Evolutionary conservation across 108 stramenopile species (phyloP).

Genomic region (Seminavis robusta): DNA sequence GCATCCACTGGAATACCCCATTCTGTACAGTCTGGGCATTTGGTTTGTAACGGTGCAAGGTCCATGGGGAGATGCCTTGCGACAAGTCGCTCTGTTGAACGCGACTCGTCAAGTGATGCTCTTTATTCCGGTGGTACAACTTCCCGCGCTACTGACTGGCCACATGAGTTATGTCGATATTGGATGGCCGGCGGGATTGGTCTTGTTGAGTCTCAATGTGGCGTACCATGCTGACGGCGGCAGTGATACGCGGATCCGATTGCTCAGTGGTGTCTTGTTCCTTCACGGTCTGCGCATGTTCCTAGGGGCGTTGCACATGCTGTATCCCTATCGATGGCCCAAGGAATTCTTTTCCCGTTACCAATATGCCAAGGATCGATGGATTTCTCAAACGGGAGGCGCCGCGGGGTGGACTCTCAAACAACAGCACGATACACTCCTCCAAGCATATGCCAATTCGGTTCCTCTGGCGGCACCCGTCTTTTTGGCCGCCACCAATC

Average conservation of each 20-base stretch:
- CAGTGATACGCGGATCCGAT: neutral
- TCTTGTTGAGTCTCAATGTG: neutral
- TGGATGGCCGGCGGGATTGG: constrained; percentile 12
- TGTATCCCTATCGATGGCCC: constrained; percentile 10
- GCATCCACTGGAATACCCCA: constrained; percentile 3
- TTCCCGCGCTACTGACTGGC: constrained; percentile 6
- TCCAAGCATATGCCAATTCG: constrained; percentile 15
- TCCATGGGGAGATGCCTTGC: neutral
- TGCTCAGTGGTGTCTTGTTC: constrained; percentile 1
- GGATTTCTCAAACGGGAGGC: neutral
- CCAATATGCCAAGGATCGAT: constrained; percentile 14
- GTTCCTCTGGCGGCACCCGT: neutral
- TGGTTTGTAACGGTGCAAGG: neutral
- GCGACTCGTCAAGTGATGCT: neutral
- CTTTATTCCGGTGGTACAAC: constrained; percentile 8
- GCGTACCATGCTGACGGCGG: neutral
- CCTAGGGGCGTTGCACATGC: constrained; percentile 2
- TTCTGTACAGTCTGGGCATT: neutral
- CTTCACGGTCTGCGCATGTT: constrained; percentile 12
- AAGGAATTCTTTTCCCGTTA: constrained; percentile 14
- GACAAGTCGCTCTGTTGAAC: neutral
- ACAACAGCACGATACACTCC: constrained; percentile 12
- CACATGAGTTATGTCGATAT: constrained; percentile 13
- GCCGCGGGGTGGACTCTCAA: constrained; percentile 9
- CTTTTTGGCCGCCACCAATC: constrained; percentile 4